Percentiles rank a stretch among this genome's conserved stretches.
Evolutionary conservation across 441 rosid genomes (phyloP).

Genomic region (Brassica balearica): DNA sequence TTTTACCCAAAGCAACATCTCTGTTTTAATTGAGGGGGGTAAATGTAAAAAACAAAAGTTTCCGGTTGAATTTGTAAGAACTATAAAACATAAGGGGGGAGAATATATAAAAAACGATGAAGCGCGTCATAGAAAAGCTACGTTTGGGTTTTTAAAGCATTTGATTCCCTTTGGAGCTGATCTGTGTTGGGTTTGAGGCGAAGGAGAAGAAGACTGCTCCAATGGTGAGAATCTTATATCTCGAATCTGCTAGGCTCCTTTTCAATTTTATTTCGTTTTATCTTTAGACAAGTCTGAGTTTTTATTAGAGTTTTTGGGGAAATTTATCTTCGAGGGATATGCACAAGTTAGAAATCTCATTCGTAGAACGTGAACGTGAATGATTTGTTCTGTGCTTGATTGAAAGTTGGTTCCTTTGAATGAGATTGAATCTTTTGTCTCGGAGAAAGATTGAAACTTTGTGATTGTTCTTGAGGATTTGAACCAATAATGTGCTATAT

Average conservation of each 20-base stretch:
- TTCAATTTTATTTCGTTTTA: background rate
- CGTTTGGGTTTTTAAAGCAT: slow-evolving; percentile 16
- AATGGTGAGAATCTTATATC: slow-evolving; percentile 32
- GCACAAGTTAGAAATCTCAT: background rate
- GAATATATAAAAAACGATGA: slow-evolving; percentile 19
- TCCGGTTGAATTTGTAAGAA: too few relatives aligned
- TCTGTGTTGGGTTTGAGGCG: background rate
- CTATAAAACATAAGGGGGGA: too few relatives aligned
- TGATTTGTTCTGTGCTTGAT: background rate
- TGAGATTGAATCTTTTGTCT: background rate
- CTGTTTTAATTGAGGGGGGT: too few relatives aligned
- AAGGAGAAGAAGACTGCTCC: slow-evolving; percentile 25
- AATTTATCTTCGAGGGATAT: background rate
- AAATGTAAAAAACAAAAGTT: too few relatives aligned
- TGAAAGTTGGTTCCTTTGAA: background rate
- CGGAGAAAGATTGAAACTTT: background rate
- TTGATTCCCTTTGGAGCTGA: slow-evolving; percentile 10
- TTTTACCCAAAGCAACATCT: too few relatives aligned
- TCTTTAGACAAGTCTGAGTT: background rate
- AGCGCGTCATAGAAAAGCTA: slow-evolving; percentile 40
- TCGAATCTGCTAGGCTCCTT: background rate
- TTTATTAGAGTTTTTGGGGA: background rate
- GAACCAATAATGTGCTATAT: background rate
- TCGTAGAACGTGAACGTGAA: background rate
- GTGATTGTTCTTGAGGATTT: background rate